Conservation (phyloP, 345 rosid genomes). For the Noccaea caerulescens region DNA sequence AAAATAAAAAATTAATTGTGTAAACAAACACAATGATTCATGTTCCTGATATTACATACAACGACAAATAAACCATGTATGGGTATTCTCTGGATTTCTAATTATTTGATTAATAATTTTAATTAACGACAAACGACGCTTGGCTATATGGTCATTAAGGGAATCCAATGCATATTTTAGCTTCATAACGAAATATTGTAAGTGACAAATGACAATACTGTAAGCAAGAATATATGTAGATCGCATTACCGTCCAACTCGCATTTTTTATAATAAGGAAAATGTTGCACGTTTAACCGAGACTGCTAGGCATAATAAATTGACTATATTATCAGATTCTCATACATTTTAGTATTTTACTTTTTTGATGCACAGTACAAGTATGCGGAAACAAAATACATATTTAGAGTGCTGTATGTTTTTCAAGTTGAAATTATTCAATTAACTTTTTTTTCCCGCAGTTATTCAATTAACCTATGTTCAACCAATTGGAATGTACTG, state of each 20-base stretch:
- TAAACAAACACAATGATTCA: constrained; percentile 29
- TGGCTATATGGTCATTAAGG: constrained; percentile 25
- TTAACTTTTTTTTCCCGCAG: too few relatives aligned
- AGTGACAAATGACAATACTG: constrained; percentile 36
- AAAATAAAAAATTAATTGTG: background rate
- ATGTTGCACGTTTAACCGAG: constrained; percentile 41
- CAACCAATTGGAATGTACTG: background rate
- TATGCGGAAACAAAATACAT: constrained; percentile 26
- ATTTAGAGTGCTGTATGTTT: constrained; percentile 7
- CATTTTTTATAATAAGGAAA: constrained; percentile 22
- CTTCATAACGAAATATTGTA: constrained; percentile 34
- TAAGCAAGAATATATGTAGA: constrained; percentile 44
- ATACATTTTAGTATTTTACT: constrained; percentile 21
- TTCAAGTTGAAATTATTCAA: background rate
- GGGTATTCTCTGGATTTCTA: constrained; percentile 28
- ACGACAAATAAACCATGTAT: constrained; percentile 37
- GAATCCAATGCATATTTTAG: constrained; percentile 42
- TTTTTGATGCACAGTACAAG: constrained; percentile 31
- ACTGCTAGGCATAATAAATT: constrained; percentile 4
- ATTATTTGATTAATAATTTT: constrained; percentile 26
- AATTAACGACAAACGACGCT: constrained; percentile 30
- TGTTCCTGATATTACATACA: constrained; percentile 13
- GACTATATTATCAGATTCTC: constrained; percentile 20
- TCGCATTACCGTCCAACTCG: constrained; percentile 45
- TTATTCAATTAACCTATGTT: background rate